Percentiles rank a stretch among this genome's conserved stretches.
Conservation (phyloP, 768 basidiomycete species). For the Tricholoma matsutake region DNA sequence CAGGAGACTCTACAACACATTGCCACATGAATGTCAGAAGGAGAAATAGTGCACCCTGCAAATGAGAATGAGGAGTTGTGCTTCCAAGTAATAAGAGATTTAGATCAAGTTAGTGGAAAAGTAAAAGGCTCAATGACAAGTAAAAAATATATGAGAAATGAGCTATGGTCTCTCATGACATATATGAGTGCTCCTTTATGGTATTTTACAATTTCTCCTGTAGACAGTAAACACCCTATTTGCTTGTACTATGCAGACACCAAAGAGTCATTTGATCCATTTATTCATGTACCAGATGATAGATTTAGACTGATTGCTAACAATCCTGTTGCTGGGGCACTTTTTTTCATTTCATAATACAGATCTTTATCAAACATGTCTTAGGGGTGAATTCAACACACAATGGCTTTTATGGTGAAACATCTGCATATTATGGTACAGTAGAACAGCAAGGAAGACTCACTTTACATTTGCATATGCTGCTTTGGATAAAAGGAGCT, state of each 20-base stretch:
- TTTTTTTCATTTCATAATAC: slow-evolving; percentile 23
- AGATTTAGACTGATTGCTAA: too few species aligned
- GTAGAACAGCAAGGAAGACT: slow-evolving; percentile 36
- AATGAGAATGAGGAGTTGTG: too few species aligned
- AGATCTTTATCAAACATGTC: too few species aligned
- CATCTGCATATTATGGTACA: slow-evolving; percentile 29
- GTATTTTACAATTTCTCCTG: slow-evolving; percentile 26
- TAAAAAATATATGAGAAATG: slow-evolving; percentile 20
- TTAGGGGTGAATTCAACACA: slow-evolving; percentile 3
- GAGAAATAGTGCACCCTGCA: neutral
- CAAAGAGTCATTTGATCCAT: slow-evolving; percentile 19
- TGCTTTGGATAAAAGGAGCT: slow-evolving; percentile 30
- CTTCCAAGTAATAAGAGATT: too few species aligned
- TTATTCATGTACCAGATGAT: neutral
- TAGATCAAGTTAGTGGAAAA: slow-evolving; percentile 9
- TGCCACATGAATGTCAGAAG: neutral
- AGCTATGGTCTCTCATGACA: slow-evolving; percentile 16
- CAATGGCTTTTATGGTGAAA: too few species aligned
- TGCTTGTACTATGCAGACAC: slow-evolving; percentile 32
- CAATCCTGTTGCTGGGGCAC: too few species aligned
- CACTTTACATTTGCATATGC: slow-evolving; percentile 35
- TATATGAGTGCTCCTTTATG: slow-evolving; percentile 27
- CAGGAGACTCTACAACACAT: too few species aligned
- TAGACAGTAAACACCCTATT: slow-evolving; percentile 30
- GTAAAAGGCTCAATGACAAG: slow-evolving; percentile 16